Percentiles rank a stretch among this genome's conserved stretches.
phyloP scores from a whole-genome alignment of 495 filamentous ascomycete genomes.

The Xylaria bambusicola region DNA sequence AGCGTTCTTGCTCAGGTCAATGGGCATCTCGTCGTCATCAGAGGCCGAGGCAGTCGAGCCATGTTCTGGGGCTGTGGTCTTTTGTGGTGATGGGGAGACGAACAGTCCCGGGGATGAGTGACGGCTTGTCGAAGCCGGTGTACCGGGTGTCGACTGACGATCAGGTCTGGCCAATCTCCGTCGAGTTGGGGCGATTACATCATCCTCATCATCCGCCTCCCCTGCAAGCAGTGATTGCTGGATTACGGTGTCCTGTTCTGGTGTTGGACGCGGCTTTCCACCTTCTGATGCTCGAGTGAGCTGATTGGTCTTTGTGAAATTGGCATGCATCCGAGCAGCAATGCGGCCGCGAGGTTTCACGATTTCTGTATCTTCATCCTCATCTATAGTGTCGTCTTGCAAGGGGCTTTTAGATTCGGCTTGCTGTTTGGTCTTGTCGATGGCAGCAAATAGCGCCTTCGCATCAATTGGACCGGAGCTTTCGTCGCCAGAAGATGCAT shows the following conservation, averaged over 20 bases:
- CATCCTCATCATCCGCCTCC: slow-evolving; percentile 33
- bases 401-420: slow-evolving; percentile 2
- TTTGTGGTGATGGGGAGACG: slow-evolving; percentile 41
- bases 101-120: slow-evolving; percentile 39
- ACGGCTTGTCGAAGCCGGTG: slow-evolving; percentile 14
- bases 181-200: slow-evolving; percentile 32
- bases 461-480: slow-evolving; percentile 14
- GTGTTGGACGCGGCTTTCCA: slow-evolving; percentile 9
- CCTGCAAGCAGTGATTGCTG: not conserved
- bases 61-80: slow-evolving; percentile 17
- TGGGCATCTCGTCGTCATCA: slow-evolving; percentile 51
- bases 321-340: slow-evolving; percentile 65
- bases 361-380: slow-evolving; percentile 51
- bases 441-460: slow-evolving; percentile 20
- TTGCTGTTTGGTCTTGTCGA: slow-evolving; percentile 20
- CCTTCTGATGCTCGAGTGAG: slow-evolving; percentile 14
- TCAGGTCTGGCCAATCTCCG: slow-evolving; percentile 30
- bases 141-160: slow-evolving; percentile 40
- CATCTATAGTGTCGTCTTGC: slow-evolving; percentile 34
- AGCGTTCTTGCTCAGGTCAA: slow-evolving; percentile 49
- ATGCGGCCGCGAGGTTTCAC: slow-evolving; percentile 68
- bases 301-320: slow-evolving; percentile 19
- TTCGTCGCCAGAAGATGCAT: slow-evolving; percentile 57
- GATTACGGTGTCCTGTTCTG: slow-evolving; percentile 5
- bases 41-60: slow-evolving; percentile 40